Evolutionary conservation across 208 protist genomes (phyloP).

Genomic region (Crithidia acanthocephali): DNA sequence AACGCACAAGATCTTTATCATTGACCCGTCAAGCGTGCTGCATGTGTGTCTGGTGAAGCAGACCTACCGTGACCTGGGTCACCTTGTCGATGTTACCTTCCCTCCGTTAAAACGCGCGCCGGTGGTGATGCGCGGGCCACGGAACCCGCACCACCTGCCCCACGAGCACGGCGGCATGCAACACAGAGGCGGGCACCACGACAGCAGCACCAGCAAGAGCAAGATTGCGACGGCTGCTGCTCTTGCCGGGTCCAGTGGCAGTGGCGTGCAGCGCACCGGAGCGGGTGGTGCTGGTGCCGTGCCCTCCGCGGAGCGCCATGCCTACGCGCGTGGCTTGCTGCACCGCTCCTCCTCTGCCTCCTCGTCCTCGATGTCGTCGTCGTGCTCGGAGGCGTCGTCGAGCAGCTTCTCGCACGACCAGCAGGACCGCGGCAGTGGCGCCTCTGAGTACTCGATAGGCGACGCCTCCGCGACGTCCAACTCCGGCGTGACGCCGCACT

Average conservation of each 20-base stretch:
- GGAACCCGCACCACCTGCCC: conserved; percentile 5
- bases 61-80: conserved; percentile 78
- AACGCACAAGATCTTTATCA: conserved; percentile 88
- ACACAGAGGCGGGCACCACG: background rate
- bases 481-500: background rate
- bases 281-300: background rate
- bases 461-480: background rate
- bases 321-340: conserved; percentile 22
- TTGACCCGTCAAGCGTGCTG: conserved; percentile 81
- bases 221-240: too few species aligned
- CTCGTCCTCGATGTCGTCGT: conserved; percentile 18
- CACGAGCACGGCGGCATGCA: background rate
- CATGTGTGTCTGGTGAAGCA: conserved; percentile 76
- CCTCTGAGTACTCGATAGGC: background rate
- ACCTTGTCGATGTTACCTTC: conserved; percentile 87
- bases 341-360: conserved; percentile 25
- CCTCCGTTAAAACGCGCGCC: conserved; percentile 47
- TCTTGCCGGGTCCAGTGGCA: background rate
- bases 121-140: conserved; percentile 22
- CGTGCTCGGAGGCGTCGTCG: background rate
- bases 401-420: background rate
- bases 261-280: background rate
- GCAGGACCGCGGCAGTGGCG: conserved; percentile 3
- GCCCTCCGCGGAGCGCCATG: background rate
- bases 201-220: too few species aligned